These are phyloP conservation scores for Meredithiella fracta DNA, from an alignment of 2,329 filamentous ascomycete species.

Conservation along the genomic window DNA sequence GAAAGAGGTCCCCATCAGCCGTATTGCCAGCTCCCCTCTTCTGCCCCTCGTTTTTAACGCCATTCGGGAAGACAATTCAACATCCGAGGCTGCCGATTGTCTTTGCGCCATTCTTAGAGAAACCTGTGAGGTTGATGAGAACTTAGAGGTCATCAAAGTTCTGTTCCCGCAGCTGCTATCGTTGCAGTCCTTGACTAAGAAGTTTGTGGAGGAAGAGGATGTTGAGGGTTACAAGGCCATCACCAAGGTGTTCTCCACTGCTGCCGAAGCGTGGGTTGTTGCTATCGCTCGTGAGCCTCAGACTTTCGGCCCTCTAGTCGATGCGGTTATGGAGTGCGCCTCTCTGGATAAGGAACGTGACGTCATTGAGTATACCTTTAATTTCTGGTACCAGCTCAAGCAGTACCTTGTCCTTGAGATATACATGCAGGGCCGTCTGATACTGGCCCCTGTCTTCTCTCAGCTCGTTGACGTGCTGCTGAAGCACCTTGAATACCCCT, in stretches of 20 bases:
- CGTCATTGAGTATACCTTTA: slow-evolving; percentile 83
- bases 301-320: slow-evolving; percentile 72
- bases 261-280: slow-evolving; percentile 87
- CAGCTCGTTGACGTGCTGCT: slow-evolving; percentile 88
- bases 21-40: slow-evolving; percentile 72
- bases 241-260: slow-evolving; percentile 80
- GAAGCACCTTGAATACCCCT: slow-evolving; percentile 74
- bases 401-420: slow-evolving; percentile 84
- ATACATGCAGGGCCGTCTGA: slow-evolving; percentile 65
- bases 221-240: slow-evolving; percentile 72
- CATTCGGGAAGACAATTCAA: slow-evolving; percentile 57
- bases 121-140: slow-evolving; percentile 86
- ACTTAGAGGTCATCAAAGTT: slow-evolving; percentile 60
- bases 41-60: slow-evolving; percentile 67
- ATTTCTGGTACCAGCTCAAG: slow-evolving; percentile 97
- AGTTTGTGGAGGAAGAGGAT: slow-evolving; percentile 66
- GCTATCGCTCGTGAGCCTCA: slow-evolving; percentile 69
- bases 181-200: slow-evolving; percentile 58
- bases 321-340: slow-evolving; percentile 82
- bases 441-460: slow-evolving; percentile 67
- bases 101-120: slow-evolving; percentile 83
- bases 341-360: slow-evolving; percentile 76
- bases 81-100: slow-evolving; percentile 81
- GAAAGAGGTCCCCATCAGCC: slow-evolving; percentile 70
- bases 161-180: slow-evolving; percentile 69